These are phyloP conservation scores for Monilinia aucupariae DNA, from an alignment of 2,329 filamentous ascomycete species.

Conservation along the genomic window DNA sequence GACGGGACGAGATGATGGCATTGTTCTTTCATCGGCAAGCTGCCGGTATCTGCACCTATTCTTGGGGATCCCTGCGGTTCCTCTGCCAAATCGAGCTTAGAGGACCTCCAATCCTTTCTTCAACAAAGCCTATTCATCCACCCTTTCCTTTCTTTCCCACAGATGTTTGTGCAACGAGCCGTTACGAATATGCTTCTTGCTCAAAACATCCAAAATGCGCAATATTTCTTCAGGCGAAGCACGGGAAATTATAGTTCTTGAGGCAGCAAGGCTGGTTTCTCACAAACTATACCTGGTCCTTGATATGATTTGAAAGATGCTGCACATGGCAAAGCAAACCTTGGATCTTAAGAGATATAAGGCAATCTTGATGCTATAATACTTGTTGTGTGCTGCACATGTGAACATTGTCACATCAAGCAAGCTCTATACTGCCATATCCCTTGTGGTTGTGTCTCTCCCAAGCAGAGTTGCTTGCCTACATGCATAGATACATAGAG, in stretches of 20 bases:
- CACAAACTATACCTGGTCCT: neutral
- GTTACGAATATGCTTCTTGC: neutral
- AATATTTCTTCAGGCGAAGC: neutral
- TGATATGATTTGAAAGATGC: neutral
- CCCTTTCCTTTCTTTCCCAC: neutral
- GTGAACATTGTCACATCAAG: neutral
- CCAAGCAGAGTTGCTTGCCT: neutral
- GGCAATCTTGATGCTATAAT: neutral
- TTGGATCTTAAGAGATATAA: neutral
- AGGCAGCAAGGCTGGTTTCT: neutral
- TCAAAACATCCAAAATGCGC: neutral
- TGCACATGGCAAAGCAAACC: neutral
- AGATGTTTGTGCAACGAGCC: neutral
- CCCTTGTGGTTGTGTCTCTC: neutral
- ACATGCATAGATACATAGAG: neutral
- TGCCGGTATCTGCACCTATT: constrained; percentile 2
- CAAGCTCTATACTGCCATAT: neutral
- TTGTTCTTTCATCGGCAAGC: constrained; percentile 9
- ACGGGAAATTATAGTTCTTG: neutral
- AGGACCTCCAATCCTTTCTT: neutral
- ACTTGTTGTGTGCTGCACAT: neutral
- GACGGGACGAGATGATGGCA: neutral
- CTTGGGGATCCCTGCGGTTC: neutral
- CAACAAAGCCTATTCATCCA: neutral
- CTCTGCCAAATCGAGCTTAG: neutral